Evolutionary conservation across 495 filamentous ascomycete genomes (phyloP).

Genomic region (Daldinia vernicosa): DNA sequence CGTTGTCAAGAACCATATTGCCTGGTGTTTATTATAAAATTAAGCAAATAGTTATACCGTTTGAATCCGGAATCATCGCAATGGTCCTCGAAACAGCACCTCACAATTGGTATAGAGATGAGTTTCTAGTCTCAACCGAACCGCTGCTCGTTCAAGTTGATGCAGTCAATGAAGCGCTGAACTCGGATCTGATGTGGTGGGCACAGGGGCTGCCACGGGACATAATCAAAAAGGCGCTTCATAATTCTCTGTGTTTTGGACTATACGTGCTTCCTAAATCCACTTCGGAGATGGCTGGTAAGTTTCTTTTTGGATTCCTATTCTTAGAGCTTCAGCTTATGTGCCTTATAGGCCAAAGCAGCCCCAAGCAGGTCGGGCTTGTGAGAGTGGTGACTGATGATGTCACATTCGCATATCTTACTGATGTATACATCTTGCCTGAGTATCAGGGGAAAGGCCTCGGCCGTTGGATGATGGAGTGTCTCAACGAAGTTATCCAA

Average conservation of each 20-base stretch:
- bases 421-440: conserved; percentile 70
- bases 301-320: not conserved
- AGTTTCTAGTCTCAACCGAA: conserved; percentile 62
- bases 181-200: conserved; percentile 66
- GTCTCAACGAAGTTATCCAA: conserved; percentile 63
- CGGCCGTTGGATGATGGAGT: conserved; percentile 68
- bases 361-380: conserved; percentile 59
- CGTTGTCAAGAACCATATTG: not conserved
- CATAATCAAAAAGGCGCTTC: conserved; percentile 54
- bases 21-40: not conserved
- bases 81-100: conserved; percentile 42
- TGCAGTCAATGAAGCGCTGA: conserved; percentile 61
- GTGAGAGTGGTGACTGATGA: conserved; percentile 71
- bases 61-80: not conserved
- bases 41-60: not conserved
- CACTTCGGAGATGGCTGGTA: conserved; percentile 45
- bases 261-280: conserved; percentile 56
- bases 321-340: conserved; percentile 4
- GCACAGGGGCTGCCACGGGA: conserved; percentile 52
- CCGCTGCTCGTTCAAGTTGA: conserved; percentile 56
- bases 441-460: conserved; percentile 68
- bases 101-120: conserved; percentile 44
- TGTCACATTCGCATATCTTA: conserved; percentile 72
- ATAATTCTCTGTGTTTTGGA: conserved; percentile 65
- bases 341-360: conserved; percentile 20